These are phyloP conservation scores for Diutina siamensis DNA, from an alignment of 1,139 yeast species.

Conservation along the genomic window DNA sequence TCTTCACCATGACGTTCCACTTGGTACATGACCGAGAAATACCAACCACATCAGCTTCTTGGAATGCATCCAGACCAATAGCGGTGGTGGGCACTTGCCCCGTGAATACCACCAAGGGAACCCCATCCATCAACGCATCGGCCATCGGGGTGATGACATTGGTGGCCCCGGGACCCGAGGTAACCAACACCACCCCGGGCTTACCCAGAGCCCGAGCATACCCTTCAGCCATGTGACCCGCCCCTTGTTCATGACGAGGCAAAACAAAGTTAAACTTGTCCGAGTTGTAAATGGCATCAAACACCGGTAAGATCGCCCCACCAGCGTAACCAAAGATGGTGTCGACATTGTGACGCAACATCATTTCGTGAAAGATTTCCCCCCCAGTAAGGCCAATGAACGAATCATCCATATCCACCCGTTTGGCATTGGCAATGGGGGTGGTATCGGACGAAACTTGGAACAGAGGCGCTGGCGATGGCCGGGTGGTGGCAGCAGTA, in stretches of 20 bases:
- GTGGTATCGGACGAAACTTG: not conserved
- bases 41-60: slow-evolving; percentile 96
- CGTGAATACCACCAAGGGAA: slow-evolving; percentile 92
- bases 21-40: slow-evolving; percentile 95
- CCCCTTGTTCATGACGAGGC: slow-evolving; percentile 98
- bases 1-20: slow-evolving; percentile 98
- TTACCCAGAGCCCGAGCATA: slow-evolving; percentile 92
- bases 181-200: slow-evolving; percentile 96
- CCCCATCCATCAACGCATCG: slow-evolving; percentile 95
- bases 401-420: slow-evolving; percentile 55
- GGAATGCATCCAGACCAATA: slow-evolving; percentile 97
- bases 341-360: slow-evolving; percentile 91
- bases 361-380: slow-evolving; percentile 97
- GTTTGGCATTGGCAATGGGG: slow-evolving; percentile 7
- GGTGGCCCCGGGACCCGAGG: slow-evolving; percentile 98
- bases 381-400: slow-evolving; percentile 95
- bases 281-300: slow-evolving; percentile 91
- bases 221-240: slow-evolving; percentile 99
- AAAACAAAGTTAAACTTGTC: slow-evolving; percentile 79
- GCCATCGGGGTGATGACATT: slow-evolving; percentile 96
- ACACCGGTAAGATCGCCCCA: slow-evolving; percentile 96
- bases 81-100: slow-evolving; percentile 96
- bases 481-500: not conserved
- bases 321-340: slow-evolving; percentile 95
- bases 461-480: slow-evolving; percentile 5